Base-by-base conservation (phyloP, 1,284 basidiomycete species). In the Cutaneotrichosporon curvatum region DNA sequence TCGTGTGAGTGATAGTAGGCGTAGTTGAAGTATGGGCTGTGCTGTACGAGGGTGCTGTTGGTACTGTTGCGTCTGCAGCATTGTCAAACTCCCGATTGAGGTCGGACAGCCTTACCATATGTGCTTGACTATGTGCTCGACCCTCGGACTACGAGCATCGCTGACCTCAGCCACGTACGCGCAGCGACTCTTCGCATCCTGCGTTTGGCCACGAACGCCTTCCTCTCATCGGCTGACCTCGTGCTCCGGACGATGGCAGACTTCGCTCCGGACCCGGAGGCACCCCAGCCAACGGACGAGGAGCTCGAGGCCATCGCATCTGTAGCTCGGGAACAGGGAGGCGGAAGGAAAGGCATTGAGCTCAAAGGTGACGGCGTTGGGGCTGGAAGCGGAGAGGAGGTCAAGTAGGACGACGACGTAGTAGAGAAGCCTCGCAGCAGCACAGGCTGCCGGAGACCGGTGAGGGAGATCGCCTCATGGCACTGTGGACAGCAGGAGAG, bases 151-250 rank as follows among this genome's bases (percentile, higher is more conserved):
- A 28, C 25, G 25, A 28, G 12, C 8, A 28, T 28, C 25, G 12
- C 25, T 28, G 25, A 28, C 25, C 32, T 15, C 32, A 34, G 32
- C 8, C 16, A 34, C 15, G 67, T 68, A 50, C 37, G 43, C n/a
- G 60, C 68, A 81, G 85, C 86, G 38, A 91, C 88, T 0, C 75
- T 91, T 45, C 81, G 88, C 38, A 74, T 91, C n/a, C 81, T 87
- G 6, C 80, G 88, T 47, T 74, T 92, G 34, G 80, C 83, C 0
- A 76, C 85, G 37, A 92, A 91, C 59, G 81, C 82, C 3, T 90
- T 87, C 71, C 76, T 92, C 36, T 87, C 91, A 61, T 89, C 87
- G 56, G 77, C 87, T 28, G 87, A 91, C 63, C 76, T 92, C 30
- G 80, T 91, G 40, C 76, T 84, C 12, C 81, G 84, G 31, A 90